Conservation (phyloP, 1,284 basidiomycete species). For the Rhodotorula sp. region DNA sequence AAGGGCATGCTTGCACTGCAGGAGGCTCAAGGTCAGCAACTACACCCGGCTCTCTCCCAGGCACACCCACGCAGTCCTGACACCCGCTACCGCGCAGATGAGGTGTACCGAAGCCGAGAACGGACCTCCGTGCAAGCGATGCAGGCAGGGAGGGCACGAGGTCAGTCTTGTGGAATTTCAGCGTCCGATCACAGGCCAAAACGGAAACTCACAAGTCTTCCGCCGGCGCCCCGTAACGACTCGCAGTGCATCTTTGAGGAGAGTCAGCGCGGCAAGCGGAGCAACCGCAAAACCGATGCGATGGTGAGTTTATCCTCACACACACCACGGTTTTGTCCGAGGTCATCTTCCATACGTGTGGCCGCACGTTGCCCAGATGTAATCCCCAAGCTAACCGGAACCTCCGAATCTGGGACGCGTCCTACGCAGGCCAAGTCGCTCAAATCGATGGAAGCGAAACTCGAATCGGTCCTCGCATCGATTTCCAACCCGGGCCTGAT, state of each 20-base stretch:
- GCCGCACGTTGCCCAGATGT: too few species aligned
- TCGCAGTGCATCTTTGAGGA: constrained; percentile 82
- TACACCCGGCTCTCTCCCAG: too few species aligned
- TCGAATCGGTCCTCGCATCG: constrained; percentile 66
- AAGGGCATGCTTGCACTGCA: constrained; percentile 67
- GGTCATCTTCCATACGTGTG: background rate
- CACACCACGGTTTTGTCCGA: background rate
- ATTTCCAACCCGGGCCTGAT: constrained; percentile 36
- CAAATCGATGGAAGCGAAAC: constrained; percentile 85
- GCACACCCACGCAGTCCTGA: too few species aligned
- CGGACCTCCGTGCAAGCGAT: constrained; percentile 65
- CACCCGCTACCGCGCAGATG: constrained; percentile 62
- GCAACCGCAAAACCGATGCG: constrained; percentile 53
- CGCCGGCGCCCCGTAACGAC: constrained; percentile 12
- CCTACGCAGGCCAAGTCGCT: constrained; percentile 64
- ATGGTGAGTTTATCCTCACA: constrained; percentile 59
- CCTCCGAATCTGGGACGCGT: background rate
- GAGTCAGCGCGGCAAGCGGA: constrained; percentile 87
- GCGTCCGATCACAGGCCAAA: too few species aligned
- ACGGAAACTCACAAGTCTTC: background rate
- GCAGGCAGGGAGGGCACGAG: constrained; percentile 72
- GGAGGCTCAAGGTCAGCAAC: constrained; percentile 72
- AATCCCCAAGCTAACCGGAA: too few species aligned
- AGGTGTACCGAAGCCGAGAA: constrained; percentile 91
- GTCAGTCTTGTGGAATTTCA: background rate